Base-by-base conservation (phyloP, 306 rosid genomes). In the Gastrolobium bilobum region DNA sequence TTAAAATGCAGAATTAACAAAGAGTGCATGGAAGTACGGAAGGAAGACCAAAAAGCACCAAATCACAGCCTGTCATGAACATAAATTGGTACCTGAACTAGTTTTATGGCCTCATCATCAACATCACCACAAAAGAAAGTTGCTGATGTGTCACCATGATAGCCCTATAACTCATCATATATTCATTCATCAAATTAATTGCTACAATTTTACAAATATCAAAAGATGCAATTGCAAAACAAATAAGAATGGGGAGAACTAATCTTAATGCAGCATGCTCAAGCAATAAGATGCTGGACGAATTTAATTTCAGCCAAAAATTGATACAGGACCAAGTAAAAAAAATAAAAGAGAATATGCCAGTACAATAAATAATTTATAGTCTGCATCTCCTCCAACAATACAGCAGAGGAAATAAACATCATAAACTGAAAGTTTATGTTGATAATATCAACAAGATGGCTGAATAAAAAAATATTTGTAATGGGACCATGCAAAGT, bases 81-180 rank as follows among this genome's bases (percentile, higher is more conserved):
- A 87, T 9, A 78, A 37, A 75, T 44, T 52, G 65, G 69, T 75
- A 95, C 99, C 98, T 83, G 92, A 38, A 93, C 96, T 50, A 95
- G 87, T 56, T 88, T 89, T 86, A 76, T 90, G 46, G 87, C 90
- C 73, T 71, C 85, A 54, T 91, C 96, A 79, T 74, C 92, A 75
- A 89, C 98, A 75, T 93, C 86, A 71, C 99, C 98, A 57, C 98
- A 93, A 82, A 92, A 89, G 88, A 88, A 95, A 75, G 98, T 93
- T 70, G 89, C 86, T 33, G 97, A 91, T 42, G 98, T 93, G 76
- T 95, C 98, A 58, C 99, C 98, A 47, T 95, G 99, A 83, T 86
- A 88, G 33, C 97, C 98, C 99, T 95, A 79, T 63, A 81, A 79
- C 58, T 58, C 85, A 85, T 40, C 60, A 79, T 53, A n/a, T 33